Base-by-base conservation (phyloP, 139 green algal species). In the Closterium sp. region DNA sequence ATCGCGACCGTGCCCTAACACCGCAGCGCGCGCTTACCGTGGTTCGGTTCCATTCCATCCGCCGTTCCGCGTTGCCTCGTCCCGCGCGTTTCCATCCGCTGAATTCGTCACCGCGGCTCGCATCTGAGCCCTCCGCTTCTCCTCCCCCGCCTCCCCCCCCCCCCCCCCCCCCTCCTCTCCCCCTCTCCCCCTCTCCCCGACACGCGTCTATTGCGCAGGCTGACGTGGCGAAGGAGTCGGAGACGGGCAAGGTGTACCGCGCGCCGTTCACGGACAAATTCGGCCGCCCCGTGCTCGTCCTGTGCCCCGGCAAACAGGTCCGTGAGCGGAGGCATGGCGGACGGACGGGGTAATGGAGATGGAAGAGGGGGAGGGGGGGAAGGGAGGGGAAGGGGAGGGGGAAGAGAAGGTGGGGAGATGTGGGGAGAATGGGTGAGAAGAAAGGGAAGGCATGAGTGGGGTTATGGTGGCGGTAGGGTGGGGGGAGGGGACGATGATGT, bases 191-290 rank as follows among this genome's bases (percentile, higher is more conserved):
- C n/a, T n/a, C n/a, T n/a, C n/a, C n/a, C n/a, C n/a, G n/a, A n/a
- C n/a, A n/a, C n/a, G n/a, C n/a, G n/a, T 76, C 55, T 25, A 28
- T 69, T 43, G 85, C 64, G 90, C 90, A 93, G 92, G 64, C 88
- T 23, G 93, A 94, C 34, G 66, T 95, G 23, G 88, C 38, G 69
- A 32, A 93, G 0, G 93, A 94, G 69, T 34, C n/a, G 33, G 81
- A 87, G 84, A 93, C 91, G 84, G 94, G 91, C 23, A 96, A 96
- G 90, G 89, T 94, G 88, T 95, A 95, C 84, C 25, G 87, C 7
- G 43, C 64, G 25, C 36, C 38, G 8, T 84, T 84, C 12, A 31
- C 32, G 32, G 91, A 93, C 87, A 88, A 84, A 19, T 8, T 88
- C 28, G 91, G 89, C 3, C 91, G 90, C 23, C 86, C 85, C 35